Evolutionary conservation across 345 rosid species (phyloP).

Genomic region (Heritiera littoralis): DNA sequence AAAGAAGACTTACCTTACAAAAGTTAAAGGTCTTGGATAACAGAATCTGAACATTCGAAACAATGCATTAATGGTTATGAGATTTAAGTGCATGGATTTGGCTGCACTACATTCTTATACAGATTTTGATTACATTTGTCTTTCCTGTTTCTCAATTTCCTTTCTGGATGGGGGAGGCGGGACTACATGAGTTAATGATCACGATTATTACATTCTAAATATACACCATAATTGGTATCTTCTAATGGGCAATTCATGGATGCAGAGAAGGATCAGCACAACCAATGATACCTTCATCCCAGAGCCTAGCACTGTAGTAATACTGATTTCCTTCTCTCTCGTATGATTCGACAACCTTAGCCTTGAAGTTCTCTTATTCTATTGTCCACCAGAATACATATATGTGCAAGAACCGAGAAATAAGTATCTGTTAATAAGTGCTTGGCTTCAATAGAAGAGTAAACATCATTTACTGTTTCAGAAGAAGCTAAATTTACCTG

Average conservation of each 20-base stretch:
- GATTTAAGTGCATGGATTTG: background rate
- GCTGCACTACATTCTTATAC: background rate
- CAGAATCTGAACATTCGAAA: background rate
- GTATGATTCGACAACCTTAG: conserved; percentile 70
- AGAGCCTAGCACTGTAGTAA: conserved; percentile 87
- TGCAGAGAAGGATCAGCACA: conserved; percentile 88
- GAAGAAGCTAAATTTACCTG: conserved; percentile 47
- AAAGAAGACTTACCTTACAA: background rate
- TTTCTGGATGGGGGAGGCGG: background rate
- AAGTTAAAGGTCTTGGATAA: background rate
- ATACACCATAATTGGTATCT: conserved; percentile 81
- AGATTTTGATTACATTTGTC: background rate
- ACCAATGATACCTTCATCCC: conserved; percentile 95
- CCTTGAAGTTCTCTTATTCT: conserved; percentile 69
- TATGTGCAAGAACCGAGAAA: background rate
- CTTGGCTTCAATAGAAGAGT: background rate
- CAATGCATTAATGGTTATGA: background rate
- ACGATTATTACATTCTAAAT: conserved; percentile 67
- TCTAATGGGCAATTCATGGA: conserved; percentile 53
- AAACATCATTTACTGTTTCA: background rate
- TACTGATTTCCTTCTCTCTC: conserved; percentile 79
- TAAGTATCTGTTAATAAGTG: background rate
- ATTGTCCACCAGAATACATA: conserved; percentile 61
- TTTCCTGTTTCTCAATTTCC: background rate
- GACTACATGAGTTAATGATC: background rate